phyloP scores from a whole-genome alignment of 2,329 filamentous ascomycete species.

The Sarocladium oryzae region DNA sequence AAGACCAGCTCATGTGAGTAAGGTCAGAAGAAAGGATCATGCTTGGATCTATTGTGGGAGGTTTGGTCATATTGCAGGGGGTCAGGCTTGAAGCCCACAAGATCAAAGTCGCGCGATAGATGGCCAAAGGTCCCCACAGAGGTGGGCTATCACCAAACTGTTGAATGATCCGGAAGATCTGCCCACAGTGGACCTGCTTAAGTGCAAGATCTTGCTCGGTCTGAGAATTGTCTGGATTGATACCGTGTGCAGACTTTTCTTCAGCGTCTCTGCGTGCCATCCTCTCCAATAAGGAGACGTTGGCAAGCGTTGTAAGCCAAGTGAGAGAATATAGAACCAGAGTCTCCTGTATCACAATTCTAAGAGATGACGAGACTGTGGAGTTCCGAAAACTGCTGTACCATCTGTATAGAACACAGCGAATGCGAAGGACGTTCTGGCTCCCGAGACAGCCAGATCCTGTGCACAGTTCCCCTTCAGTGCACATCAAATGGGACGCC shows the following conservation, averaged over 20 bases:
- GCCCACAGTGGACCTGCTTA: not conserved
- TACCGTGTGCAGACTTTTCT: not conserved
- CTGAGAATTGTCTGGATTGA: not conserved
- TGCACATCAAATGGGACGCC: not conserved
- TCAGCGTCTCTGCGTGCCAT: not conserved
- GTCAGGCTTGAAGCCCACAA: not conserved
- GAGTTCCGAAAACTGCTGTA: not conserved
- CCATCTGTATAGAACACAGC: not conserved
- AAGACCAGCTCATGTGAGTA: not conserved
- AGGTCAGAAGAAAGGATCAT: not conserved
- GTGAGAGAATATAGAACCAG: not conserved
- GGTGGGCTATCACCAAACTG: not conserved
- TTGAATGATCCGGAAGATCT: not conserved
- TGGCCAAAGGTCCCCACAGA: not conserved
- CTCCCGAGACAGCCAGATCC: not conserved
- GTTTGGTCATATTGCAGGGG: not conserved
- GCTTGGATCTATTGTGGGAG: not conserved
- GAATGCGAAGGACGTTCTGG: not conserved
- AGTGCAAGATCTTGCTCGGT: not conserved
- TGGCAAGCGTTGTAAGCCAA: not conserved
- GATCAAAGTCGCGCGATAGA: not conserved
- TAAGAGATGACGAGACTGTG: no score
- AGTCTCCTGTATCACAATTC: not conserved
- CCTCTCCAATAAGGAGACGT: not conserved
- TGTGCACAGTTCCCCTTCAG: not conserved